phyloP scores from a whole-genome alignment of 441 rosid genomes.

The Populus hybrid region DNA sequence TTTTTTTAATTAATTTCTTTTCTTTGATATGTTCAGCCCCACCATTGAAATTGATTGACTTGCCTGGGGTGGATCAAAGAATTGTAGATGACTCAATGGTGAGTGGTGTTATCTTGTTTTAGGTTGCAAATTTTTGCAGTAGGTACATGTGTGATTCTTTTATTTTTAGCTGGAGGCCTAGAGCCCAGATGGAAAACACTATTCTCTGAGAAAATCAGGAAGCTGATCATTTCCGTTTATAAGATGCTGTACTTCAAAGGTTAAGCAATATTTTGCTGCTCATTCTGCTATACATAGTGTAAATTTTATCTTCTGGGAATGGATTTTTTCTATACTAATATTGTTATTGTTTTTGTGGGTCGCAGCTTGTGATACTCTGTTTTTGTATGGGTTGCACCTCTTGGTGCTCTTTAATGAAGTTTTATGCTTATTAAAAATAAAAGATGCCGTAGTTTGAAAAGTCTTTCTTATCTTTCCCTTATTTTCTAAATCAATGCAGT shows the following conservation, averaged over 20 bases:
- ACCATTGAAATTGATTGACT: constrained; percentile 76
- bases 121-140: constrained; percentile 12
- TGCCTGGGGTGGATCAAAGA: constrained; percentile 96
- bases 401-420: neutral
- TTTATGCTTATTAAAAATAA: neutral
- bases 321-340: neutral
- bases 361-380: neutral
- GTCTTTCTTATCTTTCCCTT: neutral
- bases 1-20: neutral
- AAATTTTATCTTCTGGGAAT: neutral
- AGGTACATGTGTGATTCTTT: neutral
- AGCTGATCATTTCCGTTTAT: constrained; percentile 6
- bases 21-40: constrained; percentile 57
- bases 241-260: constrained; percentile 11
- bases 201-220: neutral
- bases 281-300: neutral
- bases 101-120: constrained; percentile 25
- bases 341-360: neutral
- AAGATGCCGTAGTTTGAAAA: neutral
- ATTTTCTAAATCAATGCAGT: neutral
- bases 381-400: neutral
- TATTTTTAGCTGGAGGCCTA: neutral
- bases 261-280: neutral
- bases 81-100: constrained; percentile 83
- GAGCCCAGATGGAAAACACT: neutral